Evolutionary conservation across 352 stramenopile species (phyloP), one percentile per base, ranked within the genome.

Genomic region (Pythium volutum): DNA sequence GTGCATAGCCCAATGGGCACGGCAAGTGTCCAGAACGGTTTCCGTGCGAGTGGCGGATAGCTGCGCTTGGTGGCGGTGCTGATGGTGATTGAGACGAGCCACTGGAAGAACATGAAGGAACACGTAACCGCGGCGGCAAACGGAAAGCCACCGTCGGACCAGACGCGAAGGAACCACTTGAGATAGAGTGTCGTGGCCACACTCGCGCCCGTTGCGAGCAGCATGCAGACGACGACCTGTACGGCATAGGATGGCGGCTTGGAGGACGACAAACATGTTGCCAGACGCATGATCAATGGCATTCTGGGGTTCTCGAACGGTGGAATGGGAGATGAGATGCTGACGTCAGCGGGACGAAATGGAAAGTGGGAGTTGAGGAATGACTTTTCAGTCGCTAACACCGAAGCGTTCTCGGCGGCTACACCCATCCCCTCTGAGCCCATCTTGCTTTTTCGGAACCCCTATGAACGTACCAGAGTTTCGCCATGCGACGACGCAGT

Each of bases 141-240:
- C 39, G 80, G 80, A 57, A 82, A 90, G 16, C 82, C 82, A 20
- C 71, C 69, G 52, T 74, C 70, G n/a, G 66, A 67, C 77, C 77
- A 92, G 14, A 84, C 75, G 29, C 77, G 77, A 39, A 92, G 54
- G 43, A 92, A 90, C 80, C 80, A 89, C 62, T 89, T 90, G 73
- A 89, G 87, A 47, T 89, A 89, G 25, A 90, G 74, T 67, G 83
- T 92, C 80, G 89, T 90, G 45, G 77, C 73, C 60, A 90, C 87
- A 59, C 80, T 53, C 18, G 39, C 48, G 22, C 36, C 34, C 25
- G 11, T 41, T 18, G 29, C 22, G 18, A 52, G 25, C 16, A 43
- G 48, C 45, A 51, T 51, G 45, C 15, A 51, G 45, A 22, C 23
- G 25, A n/a, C 12, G 10, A 51, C 45, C 34, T 51, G 45, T 0